Evolutionary conservation across 495 filamentous ascomycete genomes (phyloP).

Genomic region (Penicillium riverlandense): DNA sequence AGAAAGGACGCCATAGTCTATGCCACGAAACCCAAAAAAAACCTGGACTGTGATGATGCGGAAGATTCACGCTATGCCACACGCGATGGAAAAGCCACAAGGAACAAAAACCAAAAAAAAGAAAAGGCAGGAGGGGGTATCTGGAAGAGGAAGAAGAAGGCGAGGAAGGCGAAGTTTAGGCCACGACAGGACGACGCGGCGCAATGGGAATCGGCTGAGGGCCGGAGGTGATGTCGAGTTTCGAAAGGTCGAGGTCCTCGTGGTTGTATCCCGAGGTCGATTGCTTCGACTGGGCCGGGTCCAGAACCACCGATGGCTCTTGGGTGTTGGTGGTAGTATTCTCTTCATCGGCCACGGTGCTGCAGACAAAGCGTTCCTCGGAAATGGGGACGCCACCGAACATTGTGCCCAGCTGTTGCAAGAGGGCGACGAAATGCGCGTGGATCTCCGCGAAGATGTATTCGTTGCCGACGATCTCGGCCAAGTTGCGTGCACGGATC

Average conservation of each 20-base stretch:
- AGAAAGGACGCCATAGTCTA: conserved; percentile 32
- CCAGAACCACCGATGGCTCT: conserved; percentile 17
- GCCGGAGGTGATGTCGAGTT: conserved; percentile 29
- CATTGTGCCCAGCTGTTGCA: conserved; percentile 56
- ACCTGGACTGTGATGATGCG: not conserved
- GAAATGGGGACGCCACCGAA: conserved; percentile 39
- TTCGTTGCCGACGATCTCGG: conserved; percentile 78
- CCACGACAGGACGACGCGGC: conserved; percentile 32
- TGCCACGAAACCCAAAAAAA: conserved; percentile 17
- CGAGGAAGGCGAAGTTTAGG: conserved; percentile 13
- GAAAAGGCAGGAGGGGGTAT: not conserved
- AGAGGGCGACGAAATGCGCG: conserved; percentile 64
- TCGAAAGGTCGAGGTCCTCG: conserved; percentile 29
- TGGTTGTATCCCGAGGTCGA: conserved; percentile 19
- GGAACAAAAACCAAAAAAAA: not conserved
- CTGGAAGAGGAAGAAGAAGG: conserved; percentile 6
- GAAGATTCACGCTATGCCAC: too few species aligned
- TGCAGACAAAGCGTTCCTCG: conserved; percentile 39
- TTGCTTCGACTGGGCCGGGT: conserved; percentile 12
- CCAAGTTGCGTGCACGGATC: conserved; percentile 67
- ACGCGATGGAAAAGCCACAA: too few species aligned
- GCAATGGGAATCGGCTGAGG: conserved; percentile 40
- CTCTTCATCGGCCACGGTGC: conserved; percentile 30
- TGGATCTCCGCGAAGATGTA: conserved; percentile 88
- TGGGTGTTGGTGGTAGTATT: not conserved